Conservation (phyloP, 1,284 basidiomycete species). For the Peniophora sp. region DNA sequence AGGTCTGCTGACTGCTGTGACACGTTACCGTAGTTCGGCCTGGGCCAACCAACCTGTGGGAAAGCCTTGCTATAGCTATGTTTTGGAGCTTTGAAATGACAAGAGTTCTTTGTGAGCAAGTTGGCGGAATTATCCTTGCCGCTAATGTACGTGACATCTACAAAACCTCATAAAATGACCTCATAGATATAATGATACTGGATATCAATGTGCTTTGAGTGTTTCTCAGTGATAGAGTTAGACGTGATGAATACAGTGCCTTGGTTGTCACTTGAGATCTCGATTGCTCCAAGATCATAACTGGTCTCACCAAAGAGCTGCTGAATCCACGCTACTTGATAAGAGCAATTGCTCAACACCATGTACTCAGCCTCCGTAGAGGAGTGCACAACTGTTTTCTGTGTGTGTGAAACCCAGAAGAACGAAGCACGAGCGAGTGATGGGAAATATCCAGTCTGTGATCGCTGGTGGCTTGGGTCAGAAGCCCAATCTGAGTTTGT, state of each 20-base stretch:
- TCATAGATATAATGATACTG: constrained; percentile 28
- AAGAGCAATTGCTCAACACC: constrained; percentile 15
- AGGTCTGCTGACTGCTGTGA: too few relatives aligned
- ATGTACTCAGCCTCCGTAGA: constrained; percentile 27
- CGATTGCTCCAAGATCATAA: constrained; percentile 6
- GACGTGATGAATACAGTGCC: constrained; percentile 23
- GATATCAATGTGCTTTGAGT: constrained; percentile 35
- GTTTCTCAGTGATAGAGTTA: constrained; percentile 20
- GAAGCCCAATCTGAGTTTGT: constrained; percentile 22
- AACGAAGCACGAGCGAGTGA: constrained; percentile 13
- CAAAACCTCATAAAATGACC: constrained; percentile 9
- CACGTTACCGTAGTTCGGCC: too few relatives aligned
- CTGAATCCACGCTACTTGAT: constrained; percentile 18
- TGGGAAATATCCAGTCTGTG: constrained; percentile 16
- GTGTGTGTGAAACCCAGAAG: constrained; percentile 19
- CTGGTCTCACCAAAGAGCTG: constrained; percentile 16
- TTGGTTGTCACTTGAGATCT: constrained; percentile 27
- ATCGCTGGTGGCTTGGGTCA: constrained; percentile 10
- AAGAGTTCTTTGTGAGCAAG: not conserved
- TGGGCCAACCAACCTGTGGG: too few relatives aligned
- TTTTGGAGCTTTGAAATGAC: not conserved
- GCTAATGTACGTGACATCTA: not conserved
- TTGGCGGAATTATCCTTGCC: not conserved
- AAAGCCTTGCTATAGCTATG: too few relatives aligned
- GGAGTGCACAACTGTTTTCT: constrained; percentile 20